Evolutionary conservation across 2,329 filamentous ascomycete species (phyloP).

Genomic region (Apiospora hydei): DNA sequence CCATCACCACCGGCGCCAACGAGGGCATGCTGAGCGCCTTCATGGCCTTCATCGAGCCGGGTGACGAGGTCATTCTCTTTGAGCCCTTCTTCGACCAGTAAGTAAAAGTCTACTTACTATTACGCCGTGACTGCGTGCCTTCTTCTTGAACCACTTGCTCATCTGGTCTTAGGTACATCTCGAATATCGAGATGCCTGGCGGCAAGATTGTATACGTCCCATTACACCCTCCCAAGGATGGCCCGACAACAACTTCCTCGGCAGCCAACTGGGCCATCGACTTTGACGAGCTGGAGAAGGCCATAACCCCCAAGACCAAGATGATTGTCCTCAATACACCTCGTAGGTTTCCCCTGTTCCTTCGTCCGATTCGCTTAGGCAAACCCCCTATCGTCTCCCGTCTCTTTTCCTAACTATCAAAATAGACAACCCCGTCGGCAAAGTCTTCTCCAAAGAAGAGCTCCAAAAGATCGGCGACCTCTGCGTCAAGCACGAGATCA

Average conservation of each 20-base stretch:
- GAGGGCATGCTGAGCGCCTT: slow-evolving; percentile 96
- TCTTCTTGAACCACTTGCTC: too few relatives aligned
- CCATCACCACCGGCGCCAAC: slow-evolving; percentile 91
- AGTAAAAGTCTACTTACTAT: too few relatives aligned
- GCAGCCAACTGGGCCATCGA: slow-evolving; percentile 90
- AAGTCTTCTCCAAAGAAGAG: slow-evolving; percentile 88
- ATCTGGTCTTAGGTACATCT: slow-evolving; percentile 73
- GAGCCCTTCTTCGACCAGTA: slow-evolving; percentile 99
- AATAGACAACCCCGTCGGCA: slow-evolving; percentile 91
- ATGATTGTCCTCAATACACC: slow-evolving; percentile 94
- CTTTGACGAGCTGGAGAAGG: slow-evolving; percentile 79
- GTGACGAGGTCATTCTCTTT: slow-evolving; percentile 97
- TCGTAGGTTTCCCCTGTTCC: slow-evolving; percentile 44
- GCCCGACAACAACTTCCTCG: slow-evolving; percentile 79
- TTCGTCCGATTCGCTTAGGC: not conserved
- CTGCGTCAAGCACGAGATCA: slow-evolving; percentile 90
- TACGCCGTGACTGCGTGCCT: too few relatives aligned
- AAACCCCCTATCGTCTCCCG: not conserved
- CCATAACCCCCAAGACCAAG: slow-evolving; percentile 86
- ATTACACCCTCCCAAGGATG: slow-evolving; percentile 85
- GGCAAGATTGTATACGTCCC: slow-evolving; percentile 95
- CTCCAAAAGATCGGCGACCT: slow-evolving; percentile 85
- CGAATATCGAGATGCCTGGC: slow-evolving; percentile 98
- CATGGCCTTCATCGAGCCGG: slow-evolving; percentile 94
- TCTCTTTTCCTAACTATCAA: not conserved